Evolutionary conservation across 2,329 filamentous ascomycete species (phyloP).

Genomic region (Dactylellina haptotyla): DNA sequence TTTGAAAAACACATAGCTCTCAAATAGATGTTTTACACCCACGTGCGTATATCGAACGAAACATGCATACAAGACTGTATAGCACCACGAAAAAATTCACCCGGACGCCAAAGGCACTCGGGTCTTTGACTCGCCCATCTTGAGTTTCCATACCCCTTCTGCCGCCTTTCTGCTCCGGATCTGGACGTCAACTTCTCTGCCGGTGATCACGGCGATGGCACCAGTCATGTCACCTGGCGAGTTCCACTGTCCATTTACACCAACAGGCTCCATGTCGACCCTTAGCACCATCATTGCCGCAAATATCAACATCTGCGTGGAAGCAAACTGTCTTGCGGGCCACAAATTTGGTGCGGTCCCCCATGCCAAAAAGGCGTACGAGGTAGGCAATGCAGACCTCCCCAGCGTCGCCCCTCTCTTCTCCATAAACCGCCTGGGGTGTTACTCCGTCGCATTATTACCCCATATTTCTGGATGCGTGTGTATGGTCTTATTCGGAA

Average conservation of each 20-base stretch:
- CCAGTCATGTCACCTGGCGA: constrained; percentile 5
- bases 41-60: background rate
- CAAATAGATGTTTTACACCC: background rate
- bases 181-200: constrained; percentile 10
- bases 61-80: background rate
- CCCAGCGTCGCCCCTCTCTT: constrained; percentile 3
- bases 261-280: constrained; percentile 53
- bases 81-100: background rate
- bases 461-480: constrained; percentile 59
- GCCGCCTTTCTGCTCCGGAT: constrained; percentile 10
- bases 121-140: constrained; percentile 19
- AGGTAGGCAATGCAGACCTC: constrained; percentile 21
- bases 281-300: constrained; percentile 57
- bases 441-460: constrained; percentile 52
- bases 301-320: constrained; percentile 58
- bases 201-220: constrained; percentile 5
- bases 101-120: constrained; percentile 18
- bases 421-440: constrained; percentile 56
- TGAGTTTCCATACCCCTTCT: constrained; percentile 14
- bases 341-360: constrained; percentile 58
- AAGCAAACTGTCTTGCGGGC: constrained; percentile 59
- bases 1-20: background rate
- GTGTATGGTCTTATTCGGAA: constrained; percentile 60
- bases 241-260: constrained; percentile 11
- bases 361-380: constrained; percentile 39